Conservation (phyloP, 2,329 filamentous ascomycete species). For the Bipolaris bicolor region DNA sequence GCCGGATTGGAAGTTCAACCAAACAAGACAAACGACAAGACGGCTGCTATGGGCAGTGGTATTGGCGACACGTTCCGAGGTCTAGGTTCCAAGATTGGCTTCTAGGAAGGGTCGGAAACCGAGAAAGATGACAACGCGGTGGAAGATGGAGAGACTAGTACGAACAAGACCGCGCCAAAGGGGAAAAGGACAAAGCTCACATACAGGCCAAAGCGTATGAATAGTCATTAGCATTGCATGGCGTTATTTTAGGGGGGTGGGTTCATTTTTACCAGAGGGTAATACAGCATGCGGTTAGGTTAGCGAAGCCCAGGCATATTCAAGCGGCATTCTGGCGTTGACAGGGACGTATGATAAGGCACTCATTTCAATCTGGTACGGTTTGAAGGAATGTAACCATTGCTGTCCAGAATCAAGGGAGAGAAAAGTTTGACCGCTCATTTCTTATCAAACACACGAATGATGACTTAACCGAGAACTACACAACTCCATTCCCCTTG, state of each 20-base stretch:
- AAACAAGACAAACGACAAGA: slow-evolving; percentile 32
- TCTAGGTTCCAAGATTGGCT: slow-evolving; percentile 40
- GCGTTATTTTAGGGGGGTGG: slow-evolving; percentile 5
- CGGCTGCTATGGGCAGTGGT: slow-evolving; percentile 24
- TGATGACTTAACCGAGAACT: no score
- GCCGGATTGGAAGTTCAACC: slow-evolving; percentile 72
- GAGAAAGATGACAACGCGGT: neutral
- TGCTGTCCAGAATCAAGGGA: no score
- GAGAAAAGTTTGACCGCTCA: no score
- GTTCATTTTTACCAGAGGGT: neutral
- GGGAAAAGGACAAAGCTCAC: neutral
- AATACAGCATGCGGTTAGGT: slow-evolving; percentile 6
- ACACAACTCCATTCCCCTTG: no score
- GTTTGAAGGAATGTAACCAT: no score
- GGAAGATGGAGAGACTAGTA: neutral
- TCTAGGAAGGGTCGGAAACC: slow-evolving; percentile 17
- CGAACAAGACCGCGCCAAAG: neutral
- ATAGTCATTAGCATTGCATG: slow-evolving; percentile 17
- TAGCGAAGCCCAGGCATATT: neutral
- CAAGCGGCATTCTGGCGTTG: slow-evolving; percentile 14
- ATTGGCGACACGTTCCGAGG: slow-evolving; percentile 37
- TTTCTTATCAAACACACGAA: no score
- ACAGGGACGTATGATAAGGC: neutral
- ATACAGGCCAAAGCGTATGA: neutral
- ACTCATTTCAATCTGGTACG: no score